Evolutionary conservation across 331 rosid genomes (phyloP).

Genomic region (Prunus yedoensis): DNA sequence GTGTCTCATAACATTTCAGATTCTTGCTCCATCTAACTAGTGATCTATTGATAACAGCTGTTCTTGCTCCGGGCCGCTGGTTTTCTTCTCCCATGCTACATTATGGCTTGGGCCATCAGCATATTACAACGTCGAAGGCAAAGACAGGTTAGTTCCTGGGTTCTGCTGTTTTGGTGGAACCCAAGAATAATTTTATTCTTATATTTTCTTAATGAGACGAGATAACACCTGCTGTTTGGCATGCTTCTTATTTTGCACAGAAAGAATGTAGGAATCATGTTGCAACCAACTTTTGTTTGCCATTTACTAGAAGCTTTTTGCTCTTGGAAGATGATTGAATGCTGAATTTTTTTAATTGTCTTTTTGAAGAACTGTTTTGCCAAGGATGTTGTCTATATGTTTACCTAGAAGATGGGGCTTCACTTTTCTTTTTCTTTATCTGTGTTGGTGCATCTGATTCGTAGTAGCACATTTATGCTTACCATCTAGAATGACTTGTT

Average conservation of each 20-base stretch:
- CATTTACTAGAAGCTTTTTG: constrained; percentile 4
- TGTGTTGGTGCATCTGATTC: constrained; percentile 4
- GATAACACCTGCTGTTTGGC: neutral
- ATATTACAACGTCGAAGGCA: constrained; percentile 59
- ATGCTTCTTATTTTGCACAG: constrained; percentile 7
- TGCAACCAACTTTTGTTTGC: constrained; percentile 6
- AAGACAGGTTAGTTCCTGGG: constrained; percentile 44
- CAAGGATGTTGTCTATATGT: neutral
- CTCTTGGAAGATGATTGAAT: neutral
- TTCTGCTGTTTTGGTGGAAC: constrained; percentile 14
- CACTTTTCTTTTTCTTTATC: too few relatives aligned
- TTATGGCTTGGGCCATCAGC: constrained; percentile 56
- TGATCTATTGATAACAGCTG: constrained; percentile 40
- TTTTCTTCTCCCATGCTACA: constrained; percentile 59
- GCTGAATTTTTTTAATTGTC: neutral
- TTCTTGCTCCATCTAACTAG: constrained; percentile 17
- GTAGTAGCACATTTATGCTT: neutral
- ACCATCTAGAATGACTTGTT: too few relatives aligned
- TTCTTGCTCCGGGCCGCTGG: constrained; percentile 60
- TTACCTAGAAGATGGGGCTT: too few relatives aligned
- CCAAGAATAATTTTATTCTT: neutral
- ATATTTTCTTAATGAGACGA: neutral
- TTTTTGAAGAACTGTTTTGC: constrained; percentile 5
- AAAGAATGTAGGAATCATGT: constrained; percentile 2
- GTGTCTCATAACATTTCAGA: neutral